Conservation (phyloP, 2,329 filamentous ascomycete species). For the Aspergillus sp. region DNA sequence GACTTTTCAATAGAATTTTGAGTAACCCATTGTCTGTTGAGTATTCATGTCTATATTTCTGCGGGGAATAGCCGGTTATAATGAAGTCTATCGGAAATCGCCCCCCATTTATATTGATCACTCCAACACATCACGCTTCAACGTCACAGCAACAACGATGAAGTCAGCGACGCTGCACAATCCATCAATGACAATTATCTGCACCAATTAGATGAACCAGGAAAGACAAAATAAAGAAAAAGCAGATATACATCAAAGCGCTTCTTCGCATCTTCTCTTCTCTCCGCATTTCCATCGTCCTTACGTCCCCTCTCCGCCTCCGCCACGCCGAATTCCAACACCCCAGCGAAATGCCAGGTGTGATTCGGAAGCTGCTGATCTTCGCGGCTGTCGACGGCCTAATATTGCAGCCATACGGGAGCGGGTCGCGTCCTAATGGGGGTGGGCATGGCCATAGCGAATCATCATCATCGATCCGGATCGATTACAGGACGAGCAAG, state of each 20-base stretch:
- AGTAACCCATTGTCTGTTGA: background rate
- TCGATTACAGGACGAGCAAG: constrained; percentile 58
- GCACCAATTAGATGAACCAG: background rate
- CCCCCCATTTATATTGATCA: background rate
- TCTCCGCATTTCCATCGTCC: background rate
- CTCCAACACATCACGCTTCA: background rate
- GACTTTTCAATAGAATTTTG: constrained; percentile 14
- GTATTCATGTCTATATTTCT: too few relatives aligned
- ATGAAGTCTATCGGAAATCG: too few relatives aligned
- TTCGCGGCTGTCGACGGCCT: constrained; percentile 76
- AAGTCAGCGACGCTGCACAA: background rate
- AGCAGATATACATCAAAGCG: background rate
- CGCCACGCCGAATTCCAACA: constrained; percentile 1
- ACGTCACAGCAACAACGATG: background rate
- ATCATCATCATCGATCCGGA: constrained; percentile 48
- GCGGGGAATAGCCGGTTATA: too few relatives aligned
- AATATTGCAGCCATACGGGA: constrained; percentile 64
- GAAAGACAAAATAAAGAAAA: background rate
- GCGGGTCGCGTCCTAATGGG: constrained; percentile 34
- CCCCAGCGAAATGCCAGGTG: constrained; percentile 54
- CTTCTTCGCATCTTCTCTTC: background rate
- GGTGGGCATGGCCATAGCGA: constrained; percentile 41
- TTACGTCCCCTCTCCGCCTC: constrained; percentile 2
- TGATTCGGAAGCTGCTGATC: constrained; percentile 72
- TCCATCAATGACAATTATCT: background rate